These are phyloP conservation scores for Cryptococcus wingfieldii DNA, from an alignment of 1,284 basidiomycete genomes.

Conservation along the genomic window DNA sequence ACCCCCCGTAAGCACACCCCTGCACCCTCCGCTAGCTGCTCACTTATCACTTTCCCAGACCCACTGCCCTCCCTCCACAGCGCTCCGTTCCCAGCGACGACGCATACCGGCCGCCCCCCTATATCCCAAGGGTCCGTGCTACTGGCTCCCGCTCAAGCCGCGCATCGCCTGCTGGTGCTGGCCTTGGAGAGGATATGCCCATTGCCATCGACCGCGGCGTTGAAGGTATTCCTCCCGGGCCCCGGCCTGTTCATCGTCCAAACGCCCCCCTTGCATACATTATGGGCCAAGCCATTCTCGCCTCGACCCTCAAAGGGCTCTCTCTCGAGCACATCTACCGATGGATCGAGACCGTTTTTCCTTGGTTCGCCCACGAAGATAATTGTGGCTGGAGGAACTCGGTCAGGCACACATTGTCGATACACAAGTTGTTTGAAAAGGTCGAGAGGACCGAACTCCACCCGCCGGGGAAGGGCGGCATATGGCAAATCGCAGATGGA, in stretches of 20 bases:
- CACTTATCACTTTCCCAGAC: not conserved
- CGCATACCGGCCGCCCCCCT: not conserved
- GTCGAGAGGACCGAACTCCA: not conserved
- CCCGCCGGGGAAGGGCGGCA: not conserved
- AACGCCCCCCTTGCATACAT: not conserved
- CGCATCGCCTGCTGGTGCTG: not conserved
- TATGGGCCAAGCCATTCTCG: not conserved
- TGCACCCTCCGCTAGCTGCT: no score
- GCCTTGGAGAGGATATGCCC: not conserved
- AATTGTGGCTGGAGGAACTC: not conserved
- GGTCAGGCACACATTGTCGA: not conserved
- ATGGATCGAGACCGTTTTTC: not conserved
- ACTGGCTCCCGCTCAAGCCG: not conserved
- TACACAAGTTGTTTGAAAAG: slow-evolving; percentile 1
- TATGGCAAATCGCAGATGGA: not conserved
- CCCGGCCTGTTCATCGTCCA: not conserved
- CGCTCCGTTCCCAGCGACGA: not conserved
- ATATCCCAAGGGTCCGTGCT: not conserved
- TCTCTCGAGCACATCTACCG: slow-evolving; percentile 1
- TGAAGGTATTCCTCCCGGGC: not conserved
- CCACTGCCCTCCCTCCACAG: not conserved
- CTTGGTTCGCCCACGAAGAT: not conserved
- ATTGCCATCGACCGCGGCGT: not conserved
- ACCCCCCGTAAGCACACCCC: no score
- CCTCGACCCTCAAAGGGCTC: not conserved